Percentiles rank a stretch among this genome's conserved stretches.
Evolutionary conservation across 2,329 filamentous ascomycete species (phyloP).

Genomic region (Fonsecaea pugnacius): DNA sequence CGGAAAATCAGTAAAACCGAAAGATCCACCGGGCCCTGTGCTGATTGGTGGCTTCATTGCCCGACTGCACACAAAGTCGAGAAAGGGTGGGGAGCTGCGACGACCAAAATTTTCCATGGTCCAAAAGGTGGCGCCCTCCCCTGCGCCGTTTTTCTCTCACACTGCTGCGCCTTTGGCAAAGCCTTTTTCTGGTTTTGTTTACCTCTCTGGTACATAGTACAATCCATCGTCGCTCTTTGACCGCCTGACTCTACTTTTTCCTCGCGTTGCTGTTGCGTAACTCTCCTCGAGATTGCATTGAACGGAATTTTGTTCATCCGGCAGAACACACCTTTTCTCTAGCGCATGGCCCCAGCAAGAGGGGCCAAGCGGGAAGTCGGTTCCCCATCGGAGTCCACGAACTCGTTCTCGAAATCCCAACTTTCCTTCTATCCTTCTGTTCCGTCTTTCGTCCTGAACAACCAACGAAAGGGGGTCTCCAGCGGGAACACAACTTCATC

Average conservation of each 20-base stretch:
- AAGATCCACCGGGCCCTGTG: slow-evolving; percentile 15
- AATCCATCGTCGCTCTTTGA: background rate
- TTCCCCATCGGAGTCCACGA: slow-evolving; percentile 14
- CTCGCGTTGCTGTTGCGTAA: background rate
- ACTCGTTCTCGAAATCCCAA: background rate
- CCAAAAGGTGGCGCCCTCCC: background rate
- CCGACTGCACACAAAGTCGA: slow-evolving; percentile 1
- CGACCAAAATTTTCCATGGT: background rate
- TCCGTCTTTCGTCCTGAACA: background rate
- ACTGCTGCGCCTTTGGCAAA: background rate
- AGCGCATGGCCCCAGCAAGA: background rate
- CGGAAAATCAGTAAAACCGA: slow-evolving; percentile 34
- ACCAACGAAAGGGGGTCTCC: background rate
- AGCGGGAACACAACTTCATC: background rate
- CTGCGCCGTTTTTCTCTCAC: background rate
- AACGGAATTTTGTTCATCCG: slow-evolving; percentile 6
- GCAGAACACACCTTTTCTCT: background rate
- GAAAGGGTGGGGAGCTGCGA: background rate
- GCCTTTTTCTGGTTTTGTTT: background rate
- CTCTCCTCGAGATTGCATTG: background rate
- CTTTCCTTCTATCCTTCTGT: background rate
- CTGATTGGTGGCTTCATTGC: slow-evolving; percentile 22
- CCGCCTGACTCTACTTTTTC: background rate
- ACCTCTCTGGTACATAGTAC: background rate
- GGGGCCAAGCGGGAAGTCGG: background rate